A percentile compares a stretch with the other conserved stretches of the same genome.
These are phyloP conservation scores for Sistotremastrum suecicum DNA, from an alignment of 768 basidiomycete genomes.

Conservation along the genomic window DNA sequence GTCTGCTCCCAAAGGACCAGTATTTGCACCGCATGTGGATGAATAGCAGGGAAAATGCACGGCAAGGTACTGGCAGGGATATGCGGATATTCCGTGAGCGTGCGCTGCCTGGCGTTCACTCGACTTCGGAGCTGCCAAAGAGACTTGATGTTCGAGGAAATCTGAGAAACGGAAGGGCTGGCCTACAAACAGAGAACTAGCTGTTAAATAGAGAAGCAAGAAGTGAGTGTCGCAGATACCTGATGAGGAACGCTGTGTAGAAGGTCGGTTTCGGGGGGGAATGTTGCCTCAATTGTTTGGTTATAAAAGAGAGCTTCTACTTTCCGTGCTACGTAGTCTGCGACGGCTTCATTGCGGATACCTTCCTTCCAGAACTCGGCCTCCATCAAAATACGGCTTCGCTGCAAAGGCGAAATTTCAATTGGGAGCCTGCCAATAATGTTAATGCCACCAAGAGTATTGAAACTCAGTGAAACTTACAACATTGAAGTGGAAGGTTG, in stretches of 20 bases:
- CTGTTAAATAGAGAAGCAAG: slow-evolving; percentile 6
- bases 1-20: slow-evolving; percentile 67
- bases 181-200: slow-evolving; percentile 9
- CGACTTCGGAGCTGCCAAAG: not conserved
- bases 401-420: slow-evolving; percentile 33
- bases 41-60: slow-evolving; percentile 67
- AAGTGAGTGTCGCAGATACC: slow-evolving; percentile 20
- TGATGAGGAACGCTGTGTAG: slow-evolving; percentile 30
- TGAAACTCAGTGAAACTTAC: slow-evolving; percentile 24
- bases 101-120: slow-evolving; percentile 8
- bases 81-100: slow-evolving; percentile 28
- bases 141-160: slow-evolving; percentile 3
- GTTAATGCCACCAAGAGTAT: slow-evolving; percentile 3
- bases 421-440: slow-evolving; percentile 16
- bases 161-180: slow-evolving; percentile 7
- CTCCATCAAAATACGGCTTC: slow-evolving; percentile 29
- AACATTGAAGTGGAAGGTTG: slow-evolving; percentile 21
- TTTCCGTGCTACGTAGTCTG: slow-evolving; percentile 37
- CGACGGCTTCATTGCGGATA: slow-evolving; percentile 26
- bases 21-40: slow-evolving; percentile 59
- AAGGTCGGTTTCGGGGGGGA: slow-evolving; percentile 43
- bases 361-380: slow-evolving; percentile 24
- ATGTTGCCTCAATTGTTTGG: slow-evolving; percentile 10
- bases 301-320: slow-evolving; percentile 36
- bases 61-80: slow-evolving; percentile 39